phyloP scores from a whole-genome alignment of 768 basidiomycete species.

The Galerina sulciceps region DNA sequence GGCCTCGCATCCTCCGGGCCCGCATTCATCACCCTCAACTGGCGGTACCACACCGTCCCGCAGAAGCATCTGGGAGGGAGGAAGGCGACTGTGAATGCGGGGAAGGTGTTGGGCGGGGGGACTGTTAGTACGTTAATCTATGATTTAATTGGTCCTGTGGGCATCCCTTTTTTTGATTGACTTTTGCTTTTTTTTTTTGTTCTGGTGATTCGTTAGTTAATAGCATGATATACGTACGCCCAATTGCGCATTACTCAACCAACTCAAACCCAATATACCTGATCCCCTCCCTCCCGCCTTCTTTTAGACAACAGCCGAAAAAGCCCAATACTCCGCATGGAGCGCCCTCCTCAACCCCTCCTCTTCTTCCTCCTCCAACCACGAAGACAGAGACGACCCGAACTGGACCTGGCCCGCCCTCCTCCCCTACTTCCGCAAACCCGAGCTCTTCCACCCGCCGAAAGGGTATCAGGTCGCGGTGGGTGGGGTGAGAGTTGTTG shows the following conservation, averaged over 20 bases:
- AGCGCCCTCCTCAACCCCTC: constrained; percentile 24
- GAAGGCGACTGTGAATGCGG: constrained; percentile 33
- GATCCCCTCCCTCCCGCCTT: neutral
- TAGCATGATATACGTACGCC: constrained; percentile 38
- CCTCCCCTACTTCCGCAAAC: constrained; percentile 48
- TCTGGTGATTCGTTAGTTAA: constrained; percentile 41
- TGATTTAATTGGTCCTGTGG: too few species aligned
- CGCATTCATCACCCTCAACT: constrained; percentile 46
- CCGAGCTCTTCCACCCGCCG: constrained; percentile 63
- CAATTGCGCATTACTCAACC: neutral
- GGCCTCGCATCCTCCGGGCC: constrained; percentile 33
- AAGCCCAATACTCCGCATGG: constrained; percentile 38
- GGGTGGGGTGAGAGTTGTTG: constrained; percentile 27
- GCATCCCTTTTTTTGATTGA: neutral
- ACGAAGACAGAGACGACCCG: too few species aligned
- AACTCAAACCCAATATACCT: neutral
- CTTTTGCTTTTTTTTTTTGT: too few species aligned
- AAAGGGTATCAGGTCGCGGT: constrained; percentile 27
- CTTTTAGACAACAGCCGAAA: constrained; percentile 32
- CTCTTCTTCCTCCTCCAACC: too few species aligned
- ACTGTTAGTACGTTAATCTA: constrained; percentile 39
- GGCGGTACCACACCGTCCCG: constrained; percentile 49
- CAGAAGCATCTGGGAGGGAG: constrained; percentile 46
- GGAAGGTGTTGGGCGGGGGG: constrained; percentile 62
- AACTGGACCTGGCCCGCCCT: constrained; percentile 44